Conservation (phyloP, 2,329 filamentous ascomycete genomes). For the Furcasterigmium sp. region DNA sequence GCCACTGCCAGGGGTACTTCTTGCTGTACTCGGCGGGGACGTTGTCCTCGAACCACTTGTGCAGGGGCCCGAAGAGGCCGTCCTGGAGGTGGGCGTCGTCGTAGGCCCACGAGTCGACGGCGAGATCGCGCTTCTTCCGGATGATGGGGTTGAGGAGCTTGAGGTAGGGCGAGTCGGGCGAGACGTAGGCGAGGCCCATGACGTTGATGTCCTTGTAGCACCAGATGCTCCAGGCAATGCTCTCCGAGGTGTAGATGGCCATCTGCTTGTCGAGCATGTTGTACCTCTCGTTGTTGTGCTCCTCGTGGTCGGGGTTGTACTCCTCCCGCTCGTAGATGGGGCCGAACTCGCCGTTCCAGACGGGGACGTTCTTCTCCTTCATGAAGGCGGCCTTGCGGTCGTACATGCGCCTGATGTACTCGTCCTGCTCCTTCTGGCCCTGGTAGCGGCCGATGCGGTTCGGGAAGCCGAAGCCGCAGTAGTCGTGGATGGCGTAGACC, state of each 20-base stretch:
- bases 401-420: constrained; percentile 24
- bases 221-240: constrained; percentile 35
- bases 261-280: constrained; percentile 41
- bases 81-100: constrained; percentile 26
- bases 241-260: constrained; percentile 33
- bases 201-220: constrained; percentile 47
- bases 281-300: constrained; percentile 37
- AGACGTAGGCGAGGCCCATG: constrained; percentile 45
- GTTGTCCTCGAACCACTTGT: constrained; percentile 17
- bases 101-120: constrained; percentile 48
- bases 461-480: constrained; percentile 38
- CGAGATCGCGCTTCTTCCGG: constrained; percentile 44
- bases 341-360: constrained; percentile 32
- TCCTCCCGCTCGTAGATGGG: constrained; percentile 29
- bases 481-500: constrained; percentile 44
- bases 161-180: constrained; percentile 38
- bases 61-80: constrained; percentile 13
- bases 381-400: constrained; percentile 33
- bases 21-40: constrained; percentile 13
- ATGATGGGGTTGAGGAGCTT: constrained; percentile 42
- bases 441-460: constrained; percentile 16
- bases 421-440: constrained; percentile 32
- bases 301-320: constrained; percentile 23
- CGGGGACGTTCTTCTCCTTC: constrained; percentile 26
- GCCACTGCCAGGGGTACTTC: constrained; percentile 18